phyloP scores from a whole-genome alignment of 176 grass and related monocot genomes.

The Themeda triandra region DNA sequence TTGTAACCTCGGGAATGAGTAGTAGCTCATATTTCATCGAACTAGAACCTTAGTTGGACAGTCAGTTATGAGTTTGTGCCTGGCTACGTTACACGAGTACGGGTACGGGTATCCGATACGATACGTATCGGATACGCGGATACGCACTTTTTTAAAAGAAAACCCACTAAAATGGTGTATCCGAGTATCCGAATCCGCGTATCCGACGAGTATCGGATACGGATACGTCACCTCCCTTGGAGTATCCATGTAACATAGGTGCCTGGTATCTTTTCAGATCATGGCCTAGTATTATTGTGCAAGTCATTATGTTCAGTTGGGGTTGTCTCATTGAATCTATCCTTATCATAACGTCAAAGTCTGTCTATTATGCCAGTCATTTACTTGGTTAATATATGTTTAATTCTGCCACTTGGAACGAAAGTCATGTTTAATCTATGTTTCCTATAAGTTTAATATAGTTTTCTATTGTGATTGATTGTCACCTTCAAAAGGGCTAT shows the following conservation, averaged over 20 bases:
- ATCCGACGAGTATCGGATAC: too few relatives aligned
- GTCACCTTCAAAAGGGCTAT: background rate
- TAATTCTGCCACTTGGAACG: background rate
- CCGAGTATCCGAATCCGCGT: too few relatives aligned
- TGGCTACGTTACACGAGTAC: too few relatives aligned
- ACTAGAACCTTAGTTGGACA: background rate
- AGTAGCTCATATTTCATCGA: background rate
- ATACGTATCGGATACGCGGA: too few relatives aligned
- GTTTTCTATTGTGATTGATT: background rate
- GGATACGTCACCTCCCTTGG: too few relatives aligned
- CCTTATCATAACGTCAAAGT: background rate
- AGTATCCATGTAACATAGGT: too few relatives aligned
- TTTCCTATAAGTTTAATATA: background rate
- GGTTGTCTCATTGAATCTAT: background rate
- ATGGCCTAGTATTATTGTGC: background rate
- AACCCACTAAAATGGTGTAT: too few relatives aligned
- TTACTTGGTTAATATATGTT: too few relatives aligned
- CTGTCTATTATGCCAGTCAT: background rate
- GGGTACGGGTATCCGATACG: too few relatives aligned
- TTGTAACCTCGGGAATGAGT: too few relatives aligned
- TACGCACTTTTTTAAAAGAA: too few relatives aligned
- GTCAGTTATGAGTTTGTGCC: background rate
- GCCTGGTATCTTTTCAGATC: background rate
- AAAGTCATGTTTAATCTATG: background rate
- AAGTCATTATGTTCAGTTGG: background rate